A percentile compares a stretch with the other conserved stretches of the same genome.
Conservation (phyloP, 2,329 filamentous ascomycete species). For the Nigrospora oryzae region DNA sequence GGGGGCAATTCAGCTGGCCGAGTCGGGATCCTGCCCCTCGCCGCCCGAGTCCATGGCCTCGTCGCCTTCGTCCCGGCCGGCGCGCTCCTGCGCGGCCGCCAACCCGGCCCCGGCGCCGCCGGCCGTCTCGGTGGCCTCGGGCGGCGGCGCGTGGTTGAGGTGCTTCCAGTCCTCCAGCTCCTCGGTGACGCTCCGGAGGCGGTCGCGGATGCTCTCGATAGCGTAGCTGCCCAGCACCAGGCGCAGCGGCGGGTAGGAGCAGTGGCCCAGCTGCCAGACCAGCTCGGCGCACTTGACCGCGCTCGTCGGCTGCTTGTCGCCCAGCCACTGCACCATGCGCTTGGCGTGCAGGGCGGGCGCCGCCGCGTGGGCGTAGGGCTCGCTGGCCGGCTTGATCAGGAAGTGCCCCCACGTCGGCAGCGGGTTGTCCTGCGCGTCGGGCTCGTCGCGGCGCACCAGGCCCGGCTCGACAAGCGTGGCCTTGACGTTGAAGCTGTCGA, state of each 20-base stretch:
- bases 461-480: conserved; percentile 89
- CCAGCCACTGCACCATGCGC: conserved; percentile 89
- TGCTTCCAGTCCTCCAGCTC: conserved; percentile 93
- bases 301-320: conserved; percentile 84
- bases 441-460: conserved; percentile 79
- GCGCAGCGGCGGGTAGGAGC: conserved; percentile 82
- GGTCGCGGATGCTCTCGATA: conserved; percentile 89
- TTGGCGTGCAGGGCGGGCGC: conserved; percentile 83
- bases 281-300: conserved; percentile 89
- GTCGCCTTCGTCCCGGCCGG: conserved; percentile 20
- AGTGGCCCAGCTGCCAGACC: conserved; percentile 91
- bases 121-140: conserved; percentile 21
- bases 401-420: conserved; percentile 88
- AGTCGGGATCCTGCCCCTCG: background rate
- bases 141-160: conserved; percentile 55
- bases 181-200: conserved; percentile 83
- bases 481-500: conserved; percentile 85
- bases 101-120: conserved; percentile 2
- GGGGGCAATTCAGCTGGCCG: too few relatives aligned
- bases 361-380: conserved; percentile 68
- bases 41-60: background rate
- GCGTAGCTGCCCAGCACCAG: conserved; percentile 88
- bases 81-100: conserved; percentile 21
- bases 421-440: conserved; percentile 40
- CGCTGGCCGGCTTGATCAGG: conserved; percentile 75